These are phyloP conservation scores for Metschnikowia similis DNA, from an alignment of 805 yeast genomes.

Conservation along the genomic window DNA sequence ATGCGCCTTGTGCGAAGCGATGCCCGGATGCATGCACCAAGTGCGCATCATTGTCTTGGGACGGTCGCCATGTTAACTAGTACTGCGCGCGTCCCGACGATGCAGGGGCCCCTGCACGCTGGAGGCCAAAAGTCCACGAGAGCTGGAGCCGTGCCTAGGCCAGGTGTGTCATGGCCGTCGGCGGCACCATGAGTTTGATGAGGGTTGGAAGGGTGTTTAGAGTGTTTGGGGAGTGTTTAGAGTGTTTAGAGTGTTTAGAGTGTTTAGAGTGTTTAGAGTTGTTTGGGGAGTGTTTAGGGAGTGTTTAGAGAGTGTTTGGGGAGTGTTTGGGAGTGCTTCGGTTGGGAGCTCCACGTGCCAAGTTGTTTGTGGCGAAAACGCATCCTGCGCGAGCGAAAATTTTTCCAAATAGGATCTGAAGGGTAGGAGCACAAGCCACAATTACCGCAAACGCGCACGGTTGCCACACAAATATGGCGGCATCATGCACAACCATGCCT, in stretches of 20 bases:
- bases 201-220: too few relatives aligned
- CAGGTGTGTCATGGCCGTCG: too few relatives aligned
- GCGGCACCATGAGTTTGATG: too few relatives aligned
- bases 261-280: not conserved
- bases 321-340: not conserved
- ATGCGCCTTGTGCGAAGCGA: not conserved
- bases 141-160: too few relatives aligned
- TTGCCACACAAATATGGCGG: not conserved
- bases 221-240: too few relatives aligned
- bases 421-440: not conserved
- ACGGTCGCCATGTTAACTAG: not conserved
- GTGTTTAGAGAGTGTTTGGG: not conserved
- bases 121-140: too few relatives aligned
- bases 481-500: not conserved
- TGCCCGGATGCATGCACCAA: not conserved
- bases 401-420: not conserved
- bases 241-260: too few relatives aligned
- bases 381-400: not conserved
- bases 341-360: too few relatives aligned
- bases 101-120: too few relatives aligned
- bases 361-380: not conserved
- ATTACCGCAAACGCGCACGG: not conserved
- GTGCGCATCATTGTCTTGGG: not conserved
- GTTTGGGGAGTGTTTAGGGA: not conserved
- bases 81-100: too few relatives aligned